Evolutionary conservation across 2,329 filamentous ascomycete genomes (phyloP), one percentile per base, ranked within the genome.

Genomic region (Nigrospora sphaerica): DNA sequence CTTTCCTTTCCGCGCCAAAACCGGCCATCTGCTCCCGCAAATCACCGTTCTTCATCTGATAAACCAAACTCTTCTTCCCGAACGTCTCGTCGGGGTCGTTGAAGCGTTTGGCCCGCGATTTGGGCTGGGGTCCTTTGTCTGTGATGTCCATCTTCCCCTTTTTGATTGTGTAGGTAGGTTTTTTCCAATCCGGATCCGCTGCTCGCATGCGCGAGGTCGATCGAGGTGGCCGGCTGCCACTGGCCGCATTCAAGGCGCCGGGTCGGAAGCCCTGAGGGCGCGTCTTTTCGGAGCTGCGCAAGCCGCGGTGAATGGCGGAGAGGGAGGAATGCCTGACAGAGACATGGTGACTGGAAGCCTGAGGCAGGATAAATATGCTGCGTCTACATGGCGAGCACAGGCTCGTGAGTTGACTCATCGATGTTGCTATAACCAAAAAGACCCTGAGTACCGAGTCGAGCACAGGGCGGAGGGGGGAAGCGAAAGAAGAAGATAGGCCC

Each of bases 251-350:
- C 45, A 65, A 52, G n/a, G 60, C 59, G 13, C 51, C 55, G 5
- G 44, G 39, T 3, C 54, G 51, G 41, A 58, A 58, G 12, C 62
- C 62, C 45, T 64, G 63, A 16, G 59, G 58, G 42, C 58, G 53
- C 33, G 59, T 57, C 46, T 62, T 63, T 47, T 67, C 52, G 17
- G 65, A 69, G 33, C 57, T 50, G 23, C 81, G 78, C 46, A 88
- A 71, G 13, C 85, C 85, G 39, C 76, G 72, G 53, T 81, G 78
- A 57, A 90, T 89, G 38, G 84, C 85, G 11, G 84, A 85, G 49
- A 88, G 73, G 37, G 81, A 83, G 18, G 77, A 75, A 57, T 68
- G 58, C 49, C 74, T 72, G 32, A 58, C 56, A 18, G 50, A 58
- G 45, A 46, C 46, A 49, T 49, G 38, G 48, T 47, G 38, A 37